Evolutionary conservation across 805 yeast species (phyloP), one percentile per base, ranked within the genome.

Genomic region (Candida golubevii): DNA sequence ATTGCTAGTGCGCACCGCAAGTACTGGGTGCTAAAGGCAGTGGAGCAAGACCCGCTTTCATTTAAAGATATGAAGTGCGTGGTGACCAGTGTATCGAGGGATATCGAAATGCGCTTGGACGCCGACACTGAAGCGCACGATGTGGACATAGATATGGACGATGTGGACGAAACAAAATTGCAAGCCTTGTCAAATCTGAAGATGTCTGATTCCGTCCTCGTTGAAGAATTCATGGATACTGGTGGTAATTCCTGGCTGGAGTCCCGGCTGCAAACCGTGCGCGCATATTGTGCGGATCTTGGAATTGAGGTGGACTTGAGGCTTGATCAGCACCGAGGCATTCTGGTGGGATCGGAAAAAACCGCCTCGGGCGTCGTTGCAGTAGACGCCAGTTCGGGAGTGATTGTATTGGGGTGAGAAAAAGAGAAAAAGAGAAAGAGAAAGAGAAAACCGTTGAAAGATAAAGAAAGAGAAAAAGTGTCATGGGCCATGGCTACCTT

Each of bases 221-320:
- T 12, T 29, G 6, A 10, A 15, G 36, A 31, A 4, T 23, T 18
- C n/a, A 14, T 12, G 7, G 37, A 23, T 8, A 8, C 37, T 8
- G 37, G 33, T 13, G 33, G 15, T 18, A 36, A 26, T 27, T 15
- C 26, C 7, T 37, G 37, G 37, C 35, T 38, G 7, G 68, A 69
- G 10, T 57, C 63, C 8, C 57, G 53, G 12, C 35, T 48, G 6
- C 62, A 59, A 1, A 18, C 46, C 36, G 67, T 67, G n/a, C 60
- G 60, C 33, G 83, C 71, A 0, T 77, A 65, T 54, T 79, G 84
- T 48, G 50, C 59, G 41, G 79, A 77, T 28, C 57, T 75, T 29
- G 75, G 69, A 18, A 52, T 74, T 10, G 77, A 71, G 42, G 76
- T 78, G 15, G 76, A 74, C n/a, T 57, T 78, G 10, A 33, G 50